These are phyloP conservation scores for Nelumbo lutea DNA, from an alignment of 164 flowering plant genomes.

Conservation along the genomic window DNA sequence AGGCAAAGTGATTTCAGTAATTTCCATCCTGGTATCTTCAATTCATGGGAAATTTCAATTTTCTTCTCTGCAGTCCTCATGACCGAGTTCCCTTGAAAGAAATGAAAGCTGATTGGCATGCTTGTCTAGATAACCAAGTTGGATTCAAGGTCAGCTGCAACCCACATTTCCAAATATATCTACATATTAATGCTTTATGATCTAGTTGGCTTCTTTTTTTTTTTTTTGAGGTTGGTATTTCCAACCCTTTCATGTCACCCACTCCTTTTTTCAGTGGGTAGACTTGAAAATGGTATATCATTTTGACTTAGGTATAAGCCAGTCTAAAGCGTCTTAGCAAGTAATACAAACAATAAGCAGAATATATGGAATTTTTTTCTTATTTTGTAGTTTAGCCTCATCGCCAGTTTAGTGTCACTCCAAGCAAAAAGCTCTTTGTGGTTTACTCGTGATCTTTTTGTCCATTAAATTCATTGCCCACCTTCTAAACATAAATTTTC, in stretches of 20 bases:
- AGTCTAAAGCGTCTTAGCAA: no score
- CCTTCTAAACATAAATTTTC: neutral
- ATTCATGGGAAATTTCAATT: slow-evolving; percentile 2
- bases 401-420: neutral
- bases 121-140: slow-evolving; percentile 71
- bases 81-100: slow-evolving; percentile 79
- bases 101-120: slow-evolving; percentile 87
- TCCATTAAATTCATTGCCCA: neutral
- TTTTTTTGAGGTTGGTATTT: neutral
- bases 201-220: neutral
- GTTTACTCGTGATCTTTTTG: neutral
- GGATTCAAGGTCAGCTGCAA: slow-evolving; percentile 68
- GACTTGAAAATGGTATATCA: no score
- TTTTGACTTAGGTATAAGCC: no score
- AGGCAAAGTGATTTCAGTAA: neutral
- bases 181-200: neutral
- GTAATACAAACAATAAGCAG: no score
- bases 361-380: neutral
- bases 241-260: neutral
- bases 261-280: neutral
- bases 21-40: neutral
- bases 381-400: neutral
- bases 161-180: neutral
- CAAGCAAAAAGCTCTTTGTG: neutral
- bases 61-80: slow-evolving; percentile 51